Percentiles rank a stretch among this genome's conserved stretches.
Evolutionary conservation across 768 basidiomycete genomes (phyloP).

Genomic region (Termitomyces sp.): DNA sequence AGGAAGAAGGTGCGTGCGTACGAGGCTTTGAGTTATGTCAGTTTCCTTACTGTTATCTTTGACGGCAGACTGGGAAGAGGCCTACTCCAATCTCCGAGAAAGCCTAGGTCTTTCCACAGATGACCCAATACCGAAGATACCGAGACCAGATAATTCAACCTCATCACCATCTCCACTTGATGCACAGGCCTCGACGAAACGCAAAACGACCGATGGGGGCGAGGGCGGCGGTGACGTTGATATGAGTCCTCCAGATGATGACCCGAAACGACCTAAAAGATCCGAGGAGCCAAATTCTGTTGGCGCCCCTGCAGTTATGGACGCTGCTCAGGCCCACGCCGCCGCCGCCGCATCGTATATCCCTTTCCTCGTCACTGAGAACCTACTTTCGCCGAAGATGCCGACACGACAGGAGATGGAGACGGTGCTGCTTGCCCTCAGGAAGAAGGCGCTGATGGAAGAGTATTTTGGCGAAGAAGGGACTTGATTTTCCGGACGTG

Average conservation of each 20-base stretch:
- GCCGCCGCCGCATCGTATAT: slow-evolving; percentile 3
- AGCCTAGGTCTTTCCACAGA: slow-evolving; percentile 51
- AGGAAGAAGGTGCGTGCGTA: slow-evolving; percentile 72
- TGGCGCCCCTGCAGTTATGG: neutral
- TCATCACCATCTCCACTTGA: slow-evolving; percentile 15
- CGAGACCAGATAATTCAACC: slow-evolving; percentile 29
- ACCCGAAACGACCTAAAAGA: neutral
- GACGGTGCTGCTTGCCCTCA: neutral
- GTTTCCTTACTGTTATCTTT: neutral
- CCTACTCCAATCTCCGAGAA: slow-evolving; percentile 53
- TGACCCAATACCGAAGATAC: slow-evolving; percentile 51
- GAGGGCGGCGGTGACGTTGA: neutral
- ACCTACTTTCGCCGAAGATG: neutral
- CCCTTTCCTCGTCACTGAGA: neutral
- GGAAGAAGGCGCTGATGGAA: slow-evolving; percentile 1
- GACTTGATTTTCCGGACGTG: neutral
- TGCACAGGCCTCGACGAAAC: neutral
- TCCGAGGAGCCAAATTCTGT: neutral
- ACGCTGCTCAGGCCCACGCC: neutral
- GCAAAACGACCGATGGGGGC: neutral
- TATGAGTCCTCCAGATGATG: neutral
- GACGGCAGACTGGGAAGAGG: slow-evolving; percentile 63
- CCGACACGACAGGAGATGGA: neutral
- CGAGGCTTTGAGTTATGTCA: neutral
- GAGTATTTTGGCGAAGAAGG: neutral